Base-by-base conservation (phyloP, 2,329 filamentous ascomycete genomes). In the Sclerotinia borealis region DNA sequence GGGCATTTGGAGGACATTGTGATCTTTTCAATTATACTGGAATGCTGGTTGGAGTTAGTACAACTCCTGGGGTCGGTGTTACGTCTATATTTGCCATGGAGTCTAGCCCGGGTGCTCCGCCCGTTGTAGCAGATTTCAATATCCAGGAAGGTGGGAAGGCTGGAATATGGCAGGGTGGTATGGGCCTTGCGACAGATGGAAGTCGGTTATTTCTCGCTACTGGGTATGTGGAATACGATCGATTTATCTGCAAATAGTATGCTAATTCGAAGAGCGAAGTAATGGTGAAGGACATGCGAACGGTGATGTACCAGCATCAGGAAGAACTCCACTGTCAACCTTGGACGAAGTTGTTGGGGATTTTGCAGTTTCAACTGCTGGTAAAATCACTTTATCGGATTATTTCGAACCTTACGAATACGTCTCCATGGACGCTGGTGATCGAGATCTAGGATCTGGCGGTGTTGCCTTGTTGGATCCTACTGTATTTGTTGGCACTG, bases 331-430 rank as follows among this genome's bases (percentile, higher is more conserved):
- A 19, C 79, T 79, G 1, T 77, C 77, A 0, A 67, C 79, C 2
- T 72, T 82, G 0, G 79, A 81, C 70, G 78, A 82, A 67, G 79
- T 79, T 0, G 79, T 78, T 13, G 78, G 81, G 19, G 79, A 82
- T 66, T 78, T 80, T 72, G 78, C 75, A 0, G 76, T 82, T 55
- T 76, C 77, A 58, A 72, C 69, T 9, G 75, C 81, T 60, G 79
- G 80, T 8, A 78, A 73, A 34, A 66, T 81, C 3, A 75, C 72
- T 0, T 70, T 79, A 5, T 75, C 79, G 5, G 79, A 81, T 68
- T 82, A 81, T 65, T 82, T 82, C 69, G 81, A 81, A 77, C 80
- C 79, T 0, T 79, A 75, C 68, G 79, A 82, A 63, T 81, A 81
- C 64, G 74, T 74, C n/a, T 75, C 78, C 25, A 71, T 82, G 4